Conservation (phyloP, 805 yeast species). For the Wickerhamomyces xylosicus region DNA sequence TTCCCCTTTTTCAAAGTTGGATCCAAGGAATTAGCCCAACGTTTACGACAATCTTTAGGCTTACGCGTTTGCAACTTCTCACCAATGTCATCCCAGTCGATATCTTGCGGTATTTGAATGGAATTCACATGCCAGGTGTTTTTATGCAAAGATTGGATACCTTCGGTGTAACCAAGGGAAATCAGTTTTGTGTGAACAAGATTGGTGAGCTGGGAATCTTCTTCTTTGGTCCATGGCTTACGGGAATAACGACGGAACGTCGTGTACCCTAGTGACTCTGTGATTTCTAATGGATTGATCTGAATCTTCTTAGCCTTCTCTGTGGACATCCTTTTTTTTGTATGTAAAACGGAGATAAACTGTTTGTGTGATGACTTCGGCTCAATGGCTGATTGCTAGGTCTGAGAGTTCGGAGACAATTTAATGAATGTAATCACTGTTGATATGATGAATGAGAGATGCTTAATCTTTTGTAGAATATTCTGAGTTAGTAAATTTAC, state of each 20-base stretch:
- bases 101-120: constrained; percentile 19
- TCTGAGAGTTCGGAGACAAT: too few species aligned
- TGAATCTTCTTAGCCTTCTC: constrained; percentile 18
- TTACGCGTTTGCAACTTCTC: constrained; percentile 42
- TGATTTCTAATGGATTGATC: constrained; percentile 35
- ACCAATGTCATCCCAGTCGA: constrained; percentile 58
- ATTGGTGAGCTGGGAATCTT: constrained; percentile 46
- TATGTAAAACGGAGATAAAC: too few species aligned
- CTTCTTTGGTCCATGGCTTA: constrained; percentile 67
- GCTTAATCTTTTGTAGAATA: too few species aligned
- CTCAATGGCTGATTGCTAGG: too few species aligned
- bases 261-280: constrained; percentile 66
- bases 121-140: constrained; percentile 17
- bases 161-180: constrained; percentile 24
- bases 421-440: too few species aligned
- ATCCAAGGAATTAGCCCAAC: constrained; percentile 82
- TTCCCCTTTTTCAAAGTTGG: constrained; percentile 75
- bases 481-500: too few species aligned
- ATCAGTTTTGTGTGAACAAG: constrained; percentile 29
- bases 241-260: constrained; percentile 56
- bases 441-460: too few species aligned
- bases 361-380: too few species aligned
- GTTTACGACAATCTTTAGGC: constrained; percentile 73
- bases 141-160: constrained; percentile 21
- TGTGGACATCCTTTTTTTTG: constrained; percentile 1